Evolutionary conservation across 768 basidiomycete genomes (phyloP).

Genomic region (Flagelloscypha sp.): DNA sequence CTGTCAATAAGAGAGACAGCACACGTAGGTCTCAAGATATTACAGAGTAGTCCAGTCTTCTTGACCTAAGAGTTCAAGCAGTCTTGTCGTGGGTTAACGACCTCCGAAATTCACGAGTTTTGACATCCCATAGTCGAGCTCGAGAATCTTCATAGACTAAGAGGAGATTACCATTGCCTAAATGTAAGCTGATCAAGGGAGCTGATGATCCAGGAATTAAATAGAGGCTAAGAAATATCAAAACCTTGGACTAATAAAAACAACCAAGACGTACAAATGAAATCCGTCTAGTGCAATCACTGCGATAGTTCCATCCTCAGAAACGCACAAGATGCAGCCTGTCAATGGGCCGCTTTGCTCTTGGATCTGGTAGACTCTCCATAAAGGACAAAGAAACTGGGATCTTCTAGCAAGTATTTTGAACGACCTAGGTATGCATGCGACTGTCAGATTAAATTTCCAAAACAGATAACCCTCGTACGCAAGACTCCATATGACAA

Average conservation of each 20-base stretch:
- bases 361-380: too few relatives aligned
- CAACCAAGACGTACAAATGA: conserved; percentile 54
- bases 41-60: conserved; percentile 75
- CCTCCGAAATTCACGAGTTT: conserved; percentile 76
- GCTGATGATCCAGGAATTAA: conserved; percentile 77
- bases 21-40: too few relatives aligned
- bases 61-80: conserved; percentile 58
- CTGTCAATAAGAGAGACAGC: not conserved
- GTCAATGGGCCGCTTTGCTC: conserved; percentile 49
- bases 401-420: too few relatives aligned
- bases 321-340: conserved; percentile 64
- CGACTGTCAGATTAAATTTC: too few relatives aligned
- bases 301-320: conserved; percentile 75
- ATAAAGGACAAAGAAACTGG: too few relatives aligned
- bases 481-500: conserved; percentile 67
- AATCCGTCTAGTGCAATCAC: conserved; percentile 68
- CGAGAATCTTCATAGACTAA: conserved; percentile 68
- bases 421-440: too few relatives aligned
- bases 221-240: conserved; percentile 45
- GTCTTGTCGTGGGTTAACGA: conserved; percentile 74
- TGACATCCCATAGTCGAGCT: conserved; percentile 82
- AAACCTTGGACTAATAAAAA: not conserved
- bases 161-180: conserved; percentile 62
- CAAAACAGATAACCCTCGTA: conserved; percentile 22
- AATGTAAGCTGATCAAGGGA: conserved; percentile 52